Evolutionary conservation across 257 asterid genomes (phyloP).

Genomic region (Solanum chmielewskii): DNA sequence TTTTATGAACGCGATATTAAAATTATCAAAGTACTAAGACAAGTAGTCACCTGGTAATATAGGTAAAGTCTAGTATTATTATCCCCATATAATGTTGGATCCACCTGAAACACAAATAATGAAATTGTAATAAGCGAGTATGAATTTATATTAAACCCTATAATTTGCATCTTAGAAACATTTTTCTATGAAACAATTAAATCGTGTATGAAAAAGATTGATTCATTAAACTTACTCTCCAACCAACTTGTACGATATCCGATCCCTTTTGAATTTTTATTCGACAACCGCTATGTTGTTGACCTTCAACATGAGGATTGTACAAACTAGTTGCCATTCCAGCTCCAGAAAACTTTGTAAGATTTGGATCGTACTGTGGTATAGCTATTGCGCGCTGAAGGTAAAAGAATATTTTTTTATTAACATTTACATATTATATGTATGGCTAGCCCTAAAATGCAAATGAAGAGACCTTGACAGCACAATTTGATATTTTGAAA

Average conservation of each 20-base stretch:
- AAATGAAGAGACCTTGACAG: background rate
- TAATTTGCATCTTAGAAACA: background rate
- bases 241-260: background rate
- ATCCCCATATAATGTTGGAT: background rate
- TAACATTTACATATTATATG: background rate
- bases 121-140: background rate
- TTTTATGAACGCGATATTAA: background rate
- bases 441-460: background rate
- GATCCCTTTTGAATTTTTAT: background rate
- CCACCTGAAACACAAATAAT: background rate
- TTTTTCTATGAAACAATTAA: background rate
- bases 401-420: background rate
- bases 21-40: background rate
- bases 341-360: background rate
- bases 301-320: background rate
- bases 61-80: background rate
- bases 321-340: background rate
- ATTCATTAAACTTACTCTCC: background rate
- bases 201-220: background rate
- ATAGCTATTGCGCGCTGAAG: background rate
- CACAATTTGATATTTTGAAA: background rate
- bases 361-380: background rate
- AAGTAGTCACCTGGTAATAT: background rate
- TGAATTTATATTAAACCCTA: background rate
- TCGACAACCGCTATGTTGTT: background rate